Percentiles rank a stretch among this genome's conserved stretches.
Conservation (phyloP, 2,329 filamentous ascomycete species). For the Fusarium papillatum region DNA sequence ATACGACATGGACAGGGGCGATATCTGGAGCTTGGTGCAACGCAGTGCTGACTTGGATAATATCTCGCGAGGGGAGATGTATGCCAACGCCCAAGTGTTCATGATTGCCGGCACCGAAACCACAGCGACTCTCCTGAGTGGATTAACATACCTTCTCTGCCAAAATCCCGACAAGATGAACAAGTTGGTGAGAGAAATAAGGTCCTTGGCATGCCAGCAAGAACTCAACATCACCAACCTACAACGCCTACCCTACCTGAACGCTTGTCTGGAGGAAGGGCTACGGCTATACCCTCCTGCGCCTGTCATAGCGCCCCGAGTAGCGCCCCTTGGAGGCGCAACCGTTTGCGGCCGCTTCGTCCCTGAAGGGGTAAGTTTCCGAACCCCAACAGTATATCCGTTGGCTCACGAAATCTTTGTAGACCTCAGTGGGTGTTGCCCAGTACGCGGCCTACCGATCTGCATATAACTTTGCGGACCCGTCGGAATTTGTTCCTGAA, state of each 20-base stretch:
- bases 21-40: conserved; percentile 11
- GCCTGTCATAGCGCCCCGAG: not conserved
- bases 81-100: not conserved
- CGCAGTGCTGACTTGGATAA: not conserved
- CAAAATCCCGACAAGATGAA: not conserved
- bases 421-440: not conserved
- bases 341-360: not conserved
- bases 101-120: conserved; percentile 6
- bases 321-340: not conserved
- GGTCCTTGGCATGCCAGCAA: not conserved
- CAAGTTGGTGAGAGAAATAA: not conserved
- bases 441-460: conserved; percentile 1
- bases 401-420: not conserved
- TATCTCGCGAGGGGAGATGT: conserved; percentile 4
- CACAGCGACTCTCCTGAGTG: conserved; percentile 1
- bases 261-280: conserved; percentile 1
- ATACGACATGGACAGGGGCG: not conserved
- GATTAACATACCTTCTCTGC: conserved; percentile 1
- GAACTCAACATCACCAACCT: not conserved
- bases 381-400: not conserved
- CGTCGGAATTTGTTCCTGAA: not conserved
- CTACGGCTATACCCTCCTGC: not conserved
- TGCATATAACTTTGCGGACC: not conserved
- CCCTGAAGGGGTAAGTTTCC: not conserved
- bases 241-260: not conserved